A percentile compares a stretch with the other conserved stretches of the same genome.
phyloP scores from a whole-genome alignment of 805 yeast genomes.

The Dipodascopsis tothii region DNA sequence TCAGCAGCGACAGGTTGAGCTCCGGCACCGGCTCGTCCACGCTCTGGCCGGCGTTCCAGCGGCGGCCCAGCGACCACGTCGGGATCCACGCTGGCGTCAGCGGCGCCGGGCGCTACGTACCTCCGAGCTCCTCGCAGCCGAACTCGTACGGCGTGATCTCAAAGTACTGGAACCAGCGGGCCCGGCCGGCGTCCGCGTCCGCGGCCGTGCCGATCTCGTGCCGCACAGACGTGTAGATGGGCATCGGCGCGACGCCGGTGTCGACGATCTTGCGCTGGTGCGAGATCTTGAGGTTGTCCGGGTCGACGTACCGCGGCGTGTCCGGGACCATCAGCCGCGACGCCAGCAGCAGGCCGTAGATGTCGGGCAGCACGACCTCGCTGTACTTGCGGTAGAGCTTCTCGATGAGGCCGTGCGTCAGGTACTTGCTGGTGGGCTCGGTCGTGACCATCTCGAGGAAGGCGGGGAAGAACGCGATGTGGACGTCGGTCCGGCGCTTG shows the following conservation, averaged over 20 bases:
- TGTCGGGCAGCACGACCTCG: slow-evolving; percentile 16
- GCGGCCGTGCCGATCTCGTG: slow-evolving; percentile 23
- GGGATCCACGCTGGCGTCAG: slow-evolving; percentile 24
- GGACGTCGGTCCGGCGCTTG: slow-evolving; percentile 17
- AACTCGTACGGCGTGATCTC: slow-evolving; percentile 26
- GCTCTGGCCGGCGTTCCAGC: slow-evolving; percentile 18
- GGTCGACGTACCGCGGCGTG: slow-evolving; percentile 12
- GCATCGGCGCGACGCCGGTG: slow-evolving; percentile 24
- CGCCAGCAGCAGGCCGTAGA: slow-evolving; percentile 23
- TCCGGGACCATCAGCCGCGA: slow-evolving; percentile 22
- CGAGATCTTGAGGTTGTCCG: slow-evolving; percentile 20
- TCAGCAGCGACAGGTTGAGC: slow-evolving; percentile 16
- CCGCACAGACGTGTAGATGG: slow-evolving; percentile 25
- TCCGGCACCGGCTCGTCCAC: slow-evolving; percentile 19
- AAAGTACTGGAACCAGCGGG: slow-evolving; percentile 25
- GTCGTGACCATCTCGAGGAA: slow-evolving; percentile 17
- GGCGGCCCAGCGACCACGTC: slow-evolving; percentile 25
- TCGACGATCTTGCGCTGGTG: slow-evolving; percentile 17
- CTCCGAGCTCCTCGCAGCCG: slow-evolving; percentile 24
- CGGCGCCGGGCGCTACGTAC: background rate
- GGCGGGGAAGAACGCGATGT: slow-evolving; percentile 21
- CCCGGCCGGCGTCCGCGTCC: slow-evolving; percentile 3
- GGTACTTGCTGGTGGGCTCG: slow-evolving; percentile 22
- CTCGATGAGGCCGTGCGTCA: slow-evolving; percentile 21
- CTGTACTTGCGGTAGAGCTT: slow-evolving; percentile 12